phyloP scores from a whole-genome alignment of 2,329 filamentous ascomycete species.

The Venturia pyrina region DNA sequence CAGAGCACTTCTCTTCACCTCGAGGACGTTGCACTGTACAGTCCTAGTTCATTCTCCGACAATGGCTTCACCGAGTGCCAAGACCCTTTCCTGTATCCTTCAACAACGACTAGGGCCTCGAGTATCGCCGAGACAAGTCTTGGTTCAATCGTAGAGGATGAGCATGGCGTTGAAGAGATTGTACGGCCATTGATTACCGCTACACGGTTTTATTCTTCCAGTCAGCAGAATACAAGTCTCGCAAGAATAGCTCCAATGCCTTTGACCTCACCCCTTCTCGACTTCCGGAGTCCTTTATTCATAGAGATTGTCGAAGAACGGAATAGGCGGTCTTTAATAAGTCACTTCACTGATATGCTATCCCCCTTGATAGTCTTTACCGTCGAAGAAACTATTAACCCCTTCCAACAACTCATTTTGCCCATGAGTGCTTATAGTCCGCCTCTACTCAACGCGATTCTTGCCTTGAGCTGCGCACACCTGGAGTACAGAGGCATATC shows the following conservation, averaged over 20 bases:
- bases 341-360: neutral
- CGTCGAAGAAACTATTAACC: neutral
- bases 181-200: neutral
- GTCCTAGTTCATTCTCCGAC: neutral
- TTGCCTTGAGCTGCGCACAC: conserved; percentile 4
- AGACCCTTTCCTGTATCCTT: neutral
- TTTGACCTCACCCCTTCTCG: neutral
- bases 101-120: neutral
- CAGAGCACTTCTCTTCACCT: neutral
- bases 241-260: conserved; percentile 1
- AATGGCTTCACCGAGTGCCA: neutral
- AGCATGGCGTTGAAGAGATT: conserved; percentile 1
- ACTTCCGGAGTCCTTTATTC: neutral
- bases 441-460: conserved; percentile 1
- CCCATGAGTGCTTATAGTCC: neutral
- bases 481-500: neutral
- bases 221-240: neutral
- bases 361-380: neutral
- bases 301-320: neutral
- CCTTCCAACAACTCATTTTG: neutral
- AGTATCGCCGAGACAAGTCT: neutral
- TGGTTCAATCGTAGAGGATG: neutral
- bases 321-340: neutral
- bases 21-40: neutral
- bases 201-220: neutral